Percentiles rank a stretch among this genome's conserved stretches.
phyloP scores from a whole-genome alignment of 345 rosid genomes.

The Iberis pinnata region DNA sequence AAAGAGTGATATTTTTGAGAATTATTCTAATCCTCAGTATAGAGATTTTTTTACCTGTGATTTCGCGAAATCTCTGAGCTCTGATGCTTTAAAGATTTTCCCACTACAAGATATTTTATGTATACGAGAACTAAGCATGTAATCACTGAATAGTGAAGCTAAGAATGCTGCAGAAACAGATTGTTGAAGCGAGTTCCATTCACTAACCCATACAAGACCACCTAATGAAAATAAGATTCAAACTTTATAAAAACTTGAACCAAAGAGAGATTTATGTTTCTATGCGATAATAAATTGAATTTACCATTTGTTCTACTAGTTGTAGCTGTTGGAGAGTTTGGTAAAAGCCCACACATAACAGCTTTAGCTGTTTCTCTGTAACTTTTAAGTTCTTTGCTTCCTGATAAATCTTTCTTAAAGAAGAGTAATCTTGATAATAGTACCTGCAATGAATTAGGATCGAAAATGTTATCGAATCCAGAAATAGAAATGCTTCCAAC shows the following conservation, averaged over 20 bases:
- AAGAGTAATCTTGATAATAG: slow-evolving; percentile 72
- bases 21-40: too few species aligned
- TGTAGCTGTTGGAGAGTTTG: slow-evolving; percentile 86
- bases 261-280: neutral
- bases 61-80: slow-evolving; percentile 75
- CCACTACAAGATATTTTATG: slow-evolving; percentile 61
- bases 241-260: neutral
- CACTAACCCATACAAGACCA: slow-evolving; percentile 88
- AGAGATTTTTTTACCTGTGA: slow-evolving; percentile 79
- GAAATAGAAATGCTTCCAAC: neutral
- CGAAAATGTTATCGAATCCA: neutral
- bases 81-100: slow-evolving; percentile 61
- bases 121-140: slow-evolving; percentile 79
- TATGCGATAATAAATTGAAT: neutral
- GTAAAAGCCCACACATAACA: slow-evolving; percentile 86
- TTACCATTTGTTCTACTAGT: slow-evolving; percentile 71
- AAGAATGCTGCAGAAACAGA: slow-evolving; percentile 89
- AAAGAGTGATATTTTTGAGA: too few species aligned
- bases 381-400: slow-evolving; percentile 46
- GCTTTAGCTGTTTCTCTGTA: slow-evolving; percentile 84
- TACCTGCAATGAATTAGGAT: slow-evolving; percentile 43
- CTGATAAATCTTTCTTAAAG: slow-evolving; percentile 57
- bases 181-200: slow-evolving; percentile 88
- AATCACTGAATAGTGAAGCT: slow-evolving; percentile 80
- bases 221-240: slow-evolving; percentile 34